Evolutionary conservation across 2,329 filamentous ascomycete species (phyloP).

Genomic region (Ophidiomyces ophidiicola): DNA sequence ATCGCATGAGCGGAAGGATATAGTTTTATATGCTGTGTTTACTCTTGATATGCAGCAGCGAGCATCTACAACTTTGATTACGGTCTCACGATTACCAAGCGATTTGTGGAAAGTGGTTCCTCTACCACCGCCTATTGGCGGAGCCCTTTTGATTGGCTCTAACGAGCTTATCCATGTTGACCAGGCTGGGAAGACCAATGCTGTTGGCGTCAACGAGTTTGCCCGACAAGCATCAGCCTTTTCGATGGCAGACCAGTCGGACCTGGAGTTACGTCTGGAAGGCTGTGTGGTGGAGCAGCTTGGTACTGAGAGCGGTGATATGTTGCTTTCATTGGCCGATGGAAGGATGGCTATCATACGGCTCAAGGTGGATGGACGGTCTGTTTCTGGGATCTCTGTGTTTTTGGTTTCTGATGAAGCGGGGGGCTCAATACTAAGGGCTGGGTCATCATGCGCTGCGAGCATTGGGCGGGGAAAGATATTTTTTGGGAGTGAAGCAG

Average conservation of each 20-base stretch:
- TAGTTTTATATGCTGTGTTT: constrained; percentile 83
- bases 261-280: constrained; percentile 68
- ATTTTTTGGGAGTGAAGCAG: constrained; percentile 75
- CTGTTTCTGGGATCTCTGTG: constrained; percentile 74
- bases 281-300: constrained; percentile 66
- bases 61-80: constrained; percentile 83
- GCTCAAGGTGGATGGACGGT: constrained; percentile 81
- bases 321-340: constrained; percentile 67
- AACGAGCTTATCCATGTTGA: constrained; percentile 94
- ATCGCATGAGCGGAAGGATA: constrained; percentile 63
- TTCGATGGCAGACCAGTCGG: constrained; percentile 72
- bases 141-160: constrained; percentile 69
- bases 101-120: constrained; percentile 75
- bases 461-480: constrained; percentile 55
- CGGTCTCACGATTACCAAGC: constrained; percentile 71
- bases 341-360: constrained; percentile 63
- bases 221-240: constrained; percentile 73
- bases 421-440: constrained; percentile 51
- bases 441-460: constrained; percentile 56
- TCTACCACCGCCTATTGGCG: constrained; percentile 74
- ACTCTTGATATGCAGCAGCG: constrained; percentile 87
- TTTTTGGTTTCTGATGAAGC: constrained; percentile 50
- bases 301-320: constrained; percentile 63
- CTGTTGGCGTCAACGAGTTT: constrained; percentile 84
- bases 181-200: constrained; percentile 86